phyloP scores from a whole-genome alignment of 2,329 filamentous ascomycete species.

The Calonectria multiphialidica region DNA sequence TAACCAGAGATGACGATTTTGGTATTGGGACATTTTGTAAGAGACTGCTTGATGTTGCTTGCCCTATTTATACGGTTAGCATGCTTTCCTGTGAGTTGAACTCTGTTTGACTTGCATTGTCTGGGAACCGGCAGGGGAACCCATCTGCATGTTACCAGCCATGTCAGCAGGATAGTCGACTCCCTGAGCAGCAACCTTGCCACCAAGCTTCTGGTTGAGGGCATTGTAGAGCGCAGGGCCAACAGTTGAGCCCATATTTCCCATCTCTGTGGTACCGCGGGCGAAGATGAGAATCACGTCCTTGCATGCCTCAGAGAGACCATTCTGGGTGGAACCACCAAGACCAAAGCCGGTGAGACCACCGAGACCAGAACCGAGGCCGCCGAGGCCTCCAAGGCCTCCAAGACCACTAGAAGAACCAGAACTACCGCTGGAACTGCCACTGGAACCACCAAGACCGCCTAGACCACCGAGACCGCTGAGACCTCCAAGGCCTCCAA shows the following conservation, averaged over 20 bases:
- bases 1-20: conserved; percentile 61
- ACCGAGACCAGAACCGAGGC: not conserved
- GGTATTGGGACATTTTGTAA: conserved; percentile 56
- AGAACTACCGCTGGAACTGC: too few species aligned
- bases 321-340: conserved; percentile 37
- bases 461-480: conserved; percentile 20
- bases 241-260: conserved; percentile 62
- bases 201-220: conserved; percentile 55
- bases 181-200: conserved; percentile 64
- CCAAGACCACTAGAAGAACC: too few species aligned
- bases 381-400: not conserved
- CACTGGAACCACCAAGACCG: too few species aligned
- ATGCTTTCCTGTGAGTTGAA: not conserved
- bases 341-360: conserved; percentile 1
- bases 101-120: conserved; percentile 57
- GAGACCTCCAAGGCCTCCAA: not conserved
- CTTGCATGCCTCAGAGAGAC: conserved; percentile 39
- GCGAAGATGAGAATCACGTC: conserved; percentile 66
- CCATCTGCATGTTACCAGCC: conserved; percentile 59
- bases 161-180: conserved; percentile 63
- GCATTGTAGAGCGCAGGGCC: conserved; percentile 64
- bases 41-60: conserved; percentile 46
- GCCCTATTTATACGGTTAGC: conserved; percentile 27
- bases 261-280: conserved; percentile 66
- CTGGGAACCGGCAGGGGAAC: conserved; percentile 56